These are phyloP conservation scores for Curvularia verruculosa DNA, from an alignment of 2,329 filamentous ascomycete species.

Conservation along the genomic window DNA sequence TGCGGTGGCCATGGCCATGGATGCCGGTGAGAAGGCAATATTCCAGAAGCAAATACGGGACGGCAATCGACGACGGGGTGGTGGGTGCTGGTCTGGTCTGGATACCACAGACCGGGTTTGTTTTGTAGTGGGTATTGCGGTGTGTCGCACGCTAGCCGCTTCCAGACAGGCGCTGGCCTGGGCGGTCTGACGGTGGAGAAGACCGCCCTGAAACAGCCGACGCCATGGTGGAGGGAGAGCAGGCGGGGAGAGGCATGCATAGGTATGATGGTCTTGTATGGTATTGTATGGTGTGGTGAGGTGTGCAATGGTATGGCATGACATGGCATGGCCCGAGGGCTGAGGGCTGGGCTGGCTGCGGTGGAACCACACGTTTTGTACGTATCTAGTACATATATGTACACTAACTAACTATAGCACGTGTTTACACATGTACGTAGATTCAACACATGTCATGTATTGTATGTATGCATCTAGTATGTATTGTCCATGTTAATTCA, in stretches of 20 bases:
- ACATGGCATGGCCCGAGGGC: too few species aligned
- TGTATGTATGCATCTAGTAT: neutral
- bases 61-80: neutral
- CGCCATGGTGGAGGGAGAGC: slow-evolving; percentile 26
- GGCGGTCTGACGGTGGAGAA: slow-evolving; percentile 23
- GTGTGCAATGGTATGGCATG: too few species aligned
- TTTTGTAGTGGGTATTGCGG: slow-evolving; percentile 20
- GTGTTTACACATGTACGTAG: too few species aligned
- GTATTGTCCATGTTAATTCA: too few species aligned
- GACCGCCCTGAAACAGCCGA: slow-evolving; percentile 35
- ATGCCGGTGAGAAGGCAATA: slow-evolving; percentile 7
- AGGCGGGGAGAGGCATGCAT: slow-evolving; percentile 20
- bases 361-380: too few species aligned
- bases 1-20: neutral
- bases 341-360: too few species aligned
- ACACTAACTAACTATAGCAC: too few species aligned
- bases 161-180: slow-evolving; percentile 12
- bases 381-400: too few species aligned
- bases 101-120: slow-evolving; percentile 19
- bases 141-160: slow-evolving; percentile 31
- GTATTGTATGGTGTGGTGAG: too few species aligned
- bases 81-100: too few species aligned
- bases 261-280: too few species aligned
- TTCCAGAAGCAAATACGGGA: slow-evolving; percentile 19
- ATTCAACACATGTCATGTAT: neutral